Percentiles rank a stretch among this genome's conserved stretches.
Conservation (phyloP, 2,329 filamentous ascomycete species). For the Sclerotinia nivalis region DNA sequence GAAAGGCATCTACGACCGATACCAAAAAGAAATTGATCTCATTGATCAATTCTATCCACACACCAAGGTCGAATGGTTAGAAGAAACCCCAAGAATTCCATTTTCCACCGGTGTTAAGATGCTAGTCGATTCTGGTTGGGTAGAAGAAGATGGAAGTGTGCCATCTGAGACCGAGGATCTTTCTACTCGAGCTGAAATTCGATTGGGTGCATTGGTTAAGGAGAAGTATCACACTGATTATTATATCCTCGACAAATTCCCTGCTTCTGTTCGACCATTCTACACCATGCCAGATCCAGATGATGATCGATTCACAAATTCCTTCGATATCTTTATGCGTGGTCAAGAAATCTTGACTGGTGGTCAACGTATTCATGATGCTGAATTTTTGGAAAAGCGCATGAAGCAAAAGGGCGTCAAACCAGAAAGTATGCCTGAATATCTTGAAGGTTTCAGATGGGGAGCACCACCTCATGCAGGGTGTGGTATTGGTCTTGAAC, state of each 20-base stretch:
- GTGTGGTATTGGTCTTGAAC: slow-evolving; percentile 86
- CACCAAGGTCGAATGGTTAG: slow-evolving; percentile 81
- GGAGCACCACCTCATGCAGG: slow-evolving; percentile 88
- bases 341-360: slow-evolving; percentile 92
- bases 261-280: slow-evolving; percentile 78
- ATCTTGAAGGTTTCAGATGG: slow-evolving; percentile 84
- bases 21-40: slow-evolving; percentile 71
- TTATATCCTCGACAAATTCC: slow-evolving; percentile 94
- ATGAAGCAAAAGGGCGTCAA: slow-evolving; percentile 76
- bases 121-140: slow-evolving; percentile 76
- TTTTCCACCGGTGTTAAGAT: slow-evolving; percentile 80
- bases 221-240: slow-evolving; percentile 88
- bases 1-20: slow-evolving; percentile 67
- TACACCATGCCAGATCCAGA: slow-evolving; percentile 84
- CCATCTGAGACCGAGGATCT: slow-evolving; percentile 76
- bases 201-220: slow-evolving; percentile 79
- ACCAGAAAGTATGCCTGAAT: slow-evolving; percentile 84
- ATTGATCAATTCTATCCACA: slow-evolving; percentile 85
- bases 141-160: slow-evolving; percentile 72
- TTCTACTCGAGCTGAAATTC: slow-evolving; percentile 81
- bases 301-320: slow-evolving; percentile 76
- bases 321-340: slow-evolving; percentile 91
- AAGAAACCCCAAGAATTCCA: slow-evolving; percentile 77
- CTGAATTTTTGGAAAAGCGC: slow-evolving; percentile 69
- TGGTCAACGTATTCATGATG: slow-evolving; percentile 88